Conservation (phyloP, 129 eudicot species). For the Flaveria linearis region DNA sequence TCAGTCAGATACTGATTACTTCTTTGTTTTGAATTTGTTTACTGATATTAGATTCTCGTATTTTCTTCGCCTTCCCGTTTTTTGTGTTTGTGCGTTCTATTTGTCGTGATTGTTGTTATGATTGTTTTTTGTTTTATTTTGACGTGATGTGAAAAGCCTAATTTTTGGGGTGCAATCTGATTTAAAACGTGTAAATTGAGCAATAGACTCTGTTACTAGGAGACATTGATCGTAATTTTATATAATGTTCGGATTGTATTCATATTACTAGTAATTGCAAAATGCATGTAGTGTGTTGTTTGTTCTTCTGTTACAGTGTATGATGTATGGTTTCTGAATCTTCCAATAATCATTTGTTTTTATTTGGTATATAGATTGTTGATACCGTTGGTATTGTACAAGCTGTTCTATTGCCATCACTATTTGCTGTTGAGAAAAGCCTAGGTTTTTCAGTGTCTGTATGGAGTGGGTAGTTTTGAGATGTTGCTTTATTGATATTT, state of each 20-base stretch:
- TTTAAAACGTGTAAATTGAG: background rate
- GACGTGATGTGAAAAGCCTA: conserved; percentile 26
- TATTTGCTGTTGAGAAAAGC: background rate
- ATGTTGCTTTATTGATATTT: conserved; percentile 7
- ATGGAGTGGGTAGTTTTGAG: conserved; percentile 1
- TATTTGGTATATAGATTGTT: too few species aligned
- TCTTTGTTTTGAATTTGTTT: background rate
- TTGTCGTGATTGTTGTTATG: background rate
- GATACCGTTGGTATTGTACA: too few species aligned
- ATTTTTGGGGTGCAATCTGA: background rate
- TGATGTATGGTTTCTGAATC: too few species aligned
- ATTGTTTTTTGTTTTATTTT: background rate
- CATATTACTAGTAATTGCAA: background rate
- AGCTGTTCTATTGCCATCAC: background rate
- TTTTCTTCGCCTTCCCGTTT: background rate
- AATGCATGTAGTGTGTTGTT: conserved; percentile 14
- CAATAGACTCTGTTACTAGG: background rate
- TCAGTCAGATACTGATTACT: background rate
- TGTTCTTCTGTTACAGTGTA: background rate
- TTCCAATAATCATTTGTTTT: too few species aligned
- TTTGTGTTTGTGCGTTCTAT: background rate
- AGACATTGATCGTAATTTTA: background rate
- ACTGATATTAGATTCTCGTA: conserved; percentile 20
- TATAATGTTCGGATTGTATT: background rate
- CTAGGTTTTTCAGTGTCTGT: background rate